These are phyloP conservation scores for Fraxinus angustifolia DNA, from an alignment of 305 asterid species.

Conservation along the genomic window DNA sequence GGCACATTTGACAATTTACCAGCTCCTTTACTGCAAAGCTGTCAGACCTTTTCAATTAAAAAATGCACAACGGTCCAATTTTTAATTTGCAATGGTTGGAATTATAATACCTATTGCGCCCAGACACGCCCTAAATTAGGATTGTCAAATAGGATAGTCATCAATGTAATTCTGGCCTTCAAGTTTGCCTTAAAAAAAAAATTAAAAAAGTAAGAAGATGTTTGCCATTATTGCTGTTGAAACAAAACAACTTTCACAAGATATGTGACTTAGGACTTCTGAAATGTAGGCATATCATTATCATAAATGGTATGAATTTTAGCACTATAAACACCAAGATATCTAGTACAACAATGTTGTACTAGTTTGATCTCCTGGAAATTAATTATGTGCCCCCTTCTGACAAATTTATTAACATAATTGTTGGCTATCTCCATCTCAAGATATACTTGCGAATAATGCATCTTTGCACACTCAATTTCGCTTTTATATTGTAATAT, in stretches of 20 bases:
- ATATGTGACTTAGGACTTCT: not conserved
- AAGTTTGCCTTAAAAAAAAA: not conserved
- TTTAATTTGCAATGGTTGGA: too few species aligned
- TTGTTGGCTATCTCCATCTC: not conserved
- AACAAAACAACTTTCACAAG: not conserved
- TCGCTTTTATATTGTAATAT: not conserved
- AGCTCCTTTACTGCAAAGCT: too few species aligned
- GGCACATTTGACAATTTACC: too few species aligned
- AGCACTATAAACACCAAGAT: not conserved
- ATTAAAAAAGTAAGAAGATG: not conserved
- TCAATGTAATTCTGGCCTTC: not conserved
- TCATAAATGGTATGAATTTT: not conserved
- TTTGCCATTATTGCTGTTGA: not conserved
- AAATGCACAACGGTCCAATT: too few species aligned
- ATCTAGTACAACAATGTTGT: not conserved
- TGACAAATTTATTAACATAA: not conserved
- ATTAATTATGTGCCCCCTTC: not conserved
- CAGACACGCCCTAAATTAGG: not conserved
- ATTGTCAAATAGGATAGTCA: not conserved
- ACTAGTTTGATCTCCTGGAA: not conserved
- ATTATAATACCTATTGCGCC: too few species aligned
- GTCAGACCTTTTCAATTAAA: too few species aligned
- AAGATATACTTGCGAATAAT: not conserved
- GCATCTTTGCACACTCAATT: not conserved
- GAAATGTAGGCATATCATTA: not conserved